Evolutionary conservation across 805 yeast species (phyloP).

Genomic region (Schwanniomyces pseudopolymorphus): DNA sequence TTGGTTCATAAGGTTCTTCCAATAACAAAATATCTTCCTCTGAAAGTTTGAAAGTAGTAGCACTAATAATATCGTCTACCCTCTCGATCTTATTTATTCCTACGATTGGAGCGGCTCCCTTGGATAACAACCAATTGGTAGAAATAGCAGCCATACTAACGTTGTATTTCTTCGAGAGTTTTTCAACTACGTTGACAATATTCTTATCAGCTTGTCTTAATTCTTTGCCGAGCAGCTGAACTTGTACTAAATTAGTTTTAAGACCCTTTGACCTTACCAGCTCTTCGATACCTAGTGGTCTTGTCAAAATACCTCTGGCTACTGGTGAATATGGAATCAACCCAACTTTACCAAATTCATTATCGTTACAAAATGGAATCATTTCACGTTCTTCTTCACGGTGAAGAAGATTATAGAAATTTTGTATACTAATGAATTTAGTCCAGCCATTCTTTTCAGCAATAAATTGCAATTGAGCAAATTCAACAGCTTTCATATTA

Average conservation of each 20-base stretch:
- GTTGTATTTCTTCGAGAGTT: constrained; percentile 45
- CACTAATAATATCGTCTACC: constrained; percentile 14
- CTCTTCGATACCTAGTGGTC: constrained; percentile 32
- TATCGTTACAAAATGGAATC: constrained; percentile 48
- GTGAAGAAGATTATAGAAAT: constrained; percentile 52
- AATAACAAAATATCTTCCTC: constrained; percentile 34
- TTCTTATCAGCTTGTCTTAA: constrained; percentile 13
- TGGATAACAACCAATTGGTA: constrained; percentile 20
- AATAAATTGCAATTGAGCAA: constrained; percentile 51
- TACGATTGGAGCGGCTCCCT: constrained; percentile 17
- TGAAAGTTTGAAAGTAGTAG: constrained; percentile 15
- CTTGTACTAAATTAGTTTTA: constrained; percentile 8
- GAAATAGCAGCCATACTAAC: constrained; percentile 46
- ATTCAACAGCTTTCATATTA: constrained; percentile 55
- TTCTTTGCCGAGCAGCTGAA: constrained; percentile 5
- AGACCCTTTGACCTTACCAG: too few relatives aligned
- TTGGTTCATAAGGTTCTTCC: constrained; percentile 35
- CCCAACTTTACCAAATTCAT: constrained; percentile 49
- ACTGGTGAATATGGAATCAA: constrained; percentile 62
- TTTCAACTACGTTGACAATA: constrained; percentile 47
- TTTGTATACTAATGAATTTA: constrained; percentile 61
- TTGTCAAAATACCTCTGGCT: constrained; percentile 54
- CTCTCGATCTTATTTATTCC: constrained; percentile 16
- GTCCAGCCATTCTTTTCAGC: constrained; percentile 60
- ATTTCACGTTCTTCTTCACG: constrained; percentile 69